Evolutionary conservation across 352 stramenopile genomes (phyloP).

Genomic region (Pythium phragmiticola): DNA sequence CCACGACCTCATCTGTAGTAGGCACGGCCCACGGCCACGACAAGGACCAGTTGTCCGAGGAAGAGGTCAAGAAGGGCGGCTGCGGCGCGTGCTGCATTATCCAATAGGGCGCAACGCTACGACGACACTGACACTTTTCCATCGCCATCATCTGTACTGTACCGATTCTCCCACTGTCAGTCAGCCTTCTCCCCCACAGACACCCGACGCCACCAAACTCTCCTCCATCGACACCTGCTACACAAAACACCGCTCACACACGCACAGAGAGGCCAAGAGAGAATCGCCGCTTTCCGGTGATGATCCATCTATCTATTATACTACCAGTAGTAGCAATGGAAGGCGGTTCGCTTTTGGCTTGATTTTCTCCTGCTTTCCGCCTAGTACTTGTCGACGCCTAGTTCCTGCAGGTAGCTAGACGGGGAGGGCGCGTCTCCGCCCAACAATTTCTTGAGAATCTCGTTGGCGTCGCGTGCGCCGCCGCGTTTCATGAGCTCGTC

Average conservation of each 20-base stretch:
- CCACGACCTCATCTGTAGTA: slow-evolving; percentile 2
- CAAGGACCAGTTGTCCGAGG: slow-evolving; percentile 22
- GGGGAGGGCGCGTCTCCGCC: slow-evolving; percentile 50
- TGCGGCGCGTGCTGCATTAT: slow-evolving; percentile 71
- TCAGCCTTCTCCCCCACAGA: slow-evolving; percentile 6
- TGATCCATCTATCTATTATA: slow-evolving; percentile 16
- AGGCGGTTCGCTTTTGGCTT: slow-evolving; percentile 12
- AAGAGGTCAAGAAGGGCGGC: slow-evolving; percentile 45
- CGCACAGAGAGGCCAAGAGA: neutral
- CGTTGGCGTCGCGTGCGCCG: slow-evolving; percentile 85
- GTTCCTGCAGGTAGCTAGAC: slow-evolving; percentile 65
- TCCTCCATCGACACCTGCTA: neutral
- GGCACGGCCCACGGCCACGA: neutral
- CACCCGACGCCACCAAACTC: neutral
- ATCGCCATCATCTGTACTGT: neutral
- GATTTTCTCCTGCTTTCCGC: neutral
- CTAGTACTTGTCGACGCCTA: slow-evolving; percentile 39
- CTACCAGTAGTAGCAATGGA: slow-evolving; percentile 20
- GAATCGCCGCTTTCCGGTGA: neutral
- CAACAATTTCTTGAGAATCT: slow-evolving; percentile 75
- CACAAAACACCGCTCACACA: neutral
- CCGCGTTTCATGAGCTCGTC: slow-evolving; percentile 81
- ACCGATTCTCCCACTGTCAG: slow-evolving; percentile 5
- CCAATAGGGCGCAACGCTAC: slow-evolving; percentile 39
- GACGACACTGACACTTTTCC: slow-evolving; percentile 4